Base-by-base conservation (phyloP, 352 stramenopile species). In the Phytophthora agathidicida region DNA sequence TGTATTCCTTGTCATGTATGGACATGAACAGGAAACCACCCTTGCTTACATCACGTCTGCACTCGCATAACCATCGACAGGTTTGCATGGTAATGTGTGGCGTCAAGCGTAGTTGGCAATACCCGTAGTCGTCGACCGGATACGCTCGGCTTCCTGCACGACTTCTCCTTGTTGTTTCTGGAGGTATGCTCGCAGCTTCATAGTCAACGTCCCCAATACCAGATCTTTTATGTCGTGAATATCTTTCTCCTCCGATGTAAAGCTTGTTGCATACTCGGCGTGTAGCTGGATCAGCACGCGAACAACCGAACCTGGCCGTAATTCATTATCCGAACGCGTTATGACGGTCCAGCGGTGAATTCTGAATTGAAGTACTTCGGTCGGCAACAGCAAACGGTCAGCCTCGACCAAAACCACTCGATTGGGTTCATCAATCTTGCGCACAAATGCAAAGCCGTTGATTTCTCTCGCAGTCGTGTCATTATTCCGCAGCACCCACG, bases 381-480 rank as follows among this genome's bases (percentile, higher is more conserved):
- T 52, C 8, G 59, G 47, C 2, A 69, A 24, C 7, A 73, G 20
- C 7, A 73, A 26, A 8, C 33, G 49, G 33, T 45, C 36, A 5
- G 53, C 62, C 7, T 46, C 35, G 8, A 70, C 47, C 6, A 73
- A 31, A 31, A 70, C 42, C 3, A 70, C 27, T 2, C 60, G 60
- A n/a, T 65, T 66, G 0, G 60, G 36, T 26, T 73, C 59, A n/a
- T 73, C 59, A 32, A 53, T 62, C 47, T 69, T 73, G 42, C 65
- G 58, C 35, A 59, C 41, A 22, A 69, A 73, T 1, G 46, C 17
- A 39, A 73, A 54, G 0, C 59, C 65, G 8, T 58, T 66, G 42
- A 70, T 30, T 16, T 48, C 30, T 16, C 10, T 39, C 13, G 27
- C 39, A 31, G 26, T 31, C 5, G 37, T n/a, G n/a, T n/a, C 9